Evolutionary conservation across 768 basidiomycete genomes (phyloP).

Genomic region (Nidularia sp.): DNA sequence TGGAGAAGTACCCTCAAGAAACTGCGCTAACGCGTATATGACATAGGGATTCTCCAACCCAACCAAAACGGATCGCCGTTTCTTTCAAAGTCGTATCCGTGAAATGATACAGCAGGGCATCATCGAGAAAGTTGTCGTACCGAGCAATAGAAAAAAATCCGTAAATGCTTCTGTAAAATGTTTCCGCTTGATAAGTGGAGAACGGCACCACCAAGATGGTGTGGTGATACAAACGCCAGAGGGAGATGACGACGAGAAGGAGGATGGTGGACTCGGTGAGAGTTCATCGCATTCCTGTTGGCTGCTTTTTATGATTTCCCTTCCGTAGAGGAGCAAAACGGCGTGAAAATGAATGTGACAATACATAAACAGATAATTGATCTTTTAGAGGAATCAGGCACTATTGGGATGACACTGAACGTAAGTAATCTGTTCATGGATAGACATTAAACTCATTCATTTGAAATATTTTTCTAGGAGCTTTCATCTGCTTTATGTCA

Average conservation of each 20-base stretch:
- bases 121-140: constrained; percentile 72
- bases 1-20: constrained; percentile 2
- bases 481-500: constrained; percentile 56
- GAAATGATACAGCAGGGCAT: constrained; percentile 71
- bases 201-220: constrained; percentile 30
- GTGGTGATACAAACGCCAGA: constrained; percentile 23
- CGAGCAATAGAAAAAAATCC: constrained; percentile 47
- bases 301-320: not conserved
- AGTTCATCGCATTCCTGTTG: not conserved
- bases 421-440: constrained; percentile 28
- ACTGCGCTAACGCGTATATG: not conserved
- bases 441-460: not conserved
- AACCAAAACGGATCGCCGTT: constrained; percentile 74
- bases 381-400: constrained; percentile 64
- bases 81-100: constrained; percentile 71
- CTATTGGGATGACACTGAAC: constrained; percentile 67
- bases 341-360: constrained; percentile 56
- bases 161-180: constrained; percentile 52
- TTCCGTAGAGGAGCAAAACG: constrained; percentile 26
- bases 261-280: constrained; percentile 14
- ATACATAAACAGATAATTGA: constrained; percentile 81
- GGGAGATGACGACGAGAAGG: constrained; percentile 37
- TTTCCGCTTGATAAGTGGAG: constrained; percentile 56
- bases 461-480: constrained; percentile 39
- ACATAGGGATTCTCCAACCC: constrained; percentile 72